Evolutionary conservation across 176 grass and related monocot genomes (phyloP).

Genomic region (Lolium rigidum): DNA sequence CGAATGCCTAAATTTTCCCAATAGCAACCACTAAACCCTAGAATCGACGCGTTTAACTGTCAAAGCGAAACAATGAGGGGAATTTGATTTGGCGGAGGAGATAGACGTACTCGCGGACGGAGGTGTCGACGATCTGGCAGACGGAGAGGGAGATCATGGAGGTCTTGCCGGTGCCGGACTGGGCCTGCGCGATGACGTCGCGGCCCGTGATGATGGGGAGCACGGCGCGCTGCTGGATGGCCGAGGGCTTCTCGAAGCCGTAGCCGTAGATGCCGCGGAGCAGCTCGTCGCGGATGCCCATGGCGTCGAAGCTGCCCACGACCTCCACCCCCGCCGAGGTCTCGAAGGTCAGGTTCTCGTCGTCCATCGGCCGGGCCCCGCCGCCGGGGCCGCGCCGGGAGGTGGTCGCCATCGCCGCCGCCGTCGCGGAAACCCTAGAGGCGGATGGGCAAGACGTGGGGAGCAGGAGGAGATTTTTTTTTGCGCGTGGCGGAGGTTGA

Average conservation of each 20-base stretch:
- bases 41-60: neutral
- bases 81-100: neutral
- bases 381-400: constrained; percentile 55
- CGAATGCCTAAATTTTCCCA: no score
- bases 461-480: neutral
- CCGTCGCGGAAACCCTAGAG: constrained; percentile 47
- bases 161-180: constrained; percentile 93
- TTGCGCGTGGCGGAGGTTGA: neutral
- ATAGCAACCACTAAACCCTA: neutral
- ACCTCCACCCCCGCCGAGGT: constrained; percentile 90
- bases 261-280: constrained; percentile 92
- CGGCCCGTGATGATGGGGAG: constrained; percentile 83
- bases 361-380: constrained; percentile 51
- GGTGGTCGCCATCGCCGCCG: constrained; percentile 53
- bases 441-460: neutral
- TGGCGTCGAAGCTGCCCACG: constrained; percentile 87
- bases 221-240: constrained; percentile 98
- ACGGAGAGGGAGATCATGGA: constrained; percentile 95
- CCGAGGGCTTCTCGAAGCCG: constrained; percentile 97
- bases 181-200: constrained; percentile 98
- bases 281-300: constrained; percentile 92
- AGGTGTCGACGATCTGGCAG: constrained; percentile 90
- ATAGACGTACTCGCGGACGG: constrained; percentile 63
- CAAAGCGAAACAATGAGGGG: neutral
- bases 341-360: constrained; percentile 88